phyloP scores from a whole-genome alignment of 2,329 filamentous ascomycete species.

The Diaporthe ilicicola region DNA sequence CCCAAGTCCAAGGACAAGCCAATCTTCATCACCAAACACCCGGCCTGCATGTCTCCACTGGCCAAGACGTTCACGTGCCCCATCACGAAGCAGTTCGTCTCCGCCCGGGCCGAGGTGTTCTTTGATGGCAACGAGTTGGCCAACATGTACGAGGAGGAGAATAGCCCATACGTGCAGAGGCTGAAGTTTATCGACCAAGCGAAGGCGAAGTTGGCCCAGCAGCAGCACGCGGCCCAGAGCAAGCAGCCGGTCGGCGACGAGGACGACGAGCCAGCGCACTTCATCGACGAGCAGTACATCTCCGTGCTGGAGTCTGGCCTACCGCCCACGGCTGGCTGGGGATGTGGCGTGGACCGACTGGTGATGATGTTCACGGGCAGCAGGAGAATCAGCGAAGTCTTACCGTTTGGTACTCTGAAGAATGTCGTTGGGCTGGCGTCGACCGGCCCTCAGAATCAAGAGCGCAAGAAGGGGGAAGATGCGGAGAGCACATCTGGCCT shows the following conservation, averaged over 20 bases:
- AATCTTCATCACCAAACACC: slow-evolving; percentile 89
- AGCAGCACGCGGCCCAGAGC: slow-evolving; percentile 49
- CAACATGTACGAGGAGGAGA: slow-evolving; percentile 99
- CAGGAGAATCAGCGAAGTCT: slow-evolving; percentile 82
- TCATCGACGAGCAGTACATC: slow-evolving; percentile 82
- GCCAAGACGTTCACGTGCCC: slow-evolving; percentile 85
- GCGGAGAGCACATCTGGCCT: background rate
- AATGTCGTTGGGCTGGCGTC: slow-evolving; percentile 66
- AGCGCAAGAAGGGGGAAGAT: background rate
- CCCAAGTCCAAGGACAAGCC: slow-evolving; percentile 72
- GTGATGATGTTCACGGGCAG: slow-evolving; percentile 89
- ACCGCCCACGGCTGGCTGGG: slow-evolving; percentile 97
- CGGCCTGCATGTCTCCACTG: slow-evolving; percentile 88
- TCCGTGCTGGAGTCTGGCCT: slow-evolving; percentile 86
- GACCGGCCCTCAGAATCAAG: slow-evolving; percentile 23
- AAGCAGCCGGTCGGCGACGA: slow-evolving; percentile 39
- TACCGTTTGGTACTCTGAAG: slow-evolving; percentile 87
- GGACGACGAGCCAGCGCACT: slow-evolving; percentile 55
- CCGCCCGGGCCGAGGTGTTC: slow-evolving; percentile 87
- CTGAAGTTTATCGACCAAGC: slow-evolving; percentile 76
- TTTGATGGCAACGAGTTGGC: slow-evolving; percentile 82
- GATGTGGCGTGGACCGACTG: slow-evolving; percentile 88
- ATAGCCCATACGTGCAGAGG: slow-evolving; percentile 86
- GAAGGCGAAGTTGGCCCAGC: slow-evolving; percentile 36
- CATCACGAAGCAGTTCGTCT: slow-evolving; percentile 73